Percentiles rank a stretch among this genome's conserved stretches.
Conservation (phyloP, 192 early-diverging fungal genomes). For the Rhizophagus clarus region DNA sequence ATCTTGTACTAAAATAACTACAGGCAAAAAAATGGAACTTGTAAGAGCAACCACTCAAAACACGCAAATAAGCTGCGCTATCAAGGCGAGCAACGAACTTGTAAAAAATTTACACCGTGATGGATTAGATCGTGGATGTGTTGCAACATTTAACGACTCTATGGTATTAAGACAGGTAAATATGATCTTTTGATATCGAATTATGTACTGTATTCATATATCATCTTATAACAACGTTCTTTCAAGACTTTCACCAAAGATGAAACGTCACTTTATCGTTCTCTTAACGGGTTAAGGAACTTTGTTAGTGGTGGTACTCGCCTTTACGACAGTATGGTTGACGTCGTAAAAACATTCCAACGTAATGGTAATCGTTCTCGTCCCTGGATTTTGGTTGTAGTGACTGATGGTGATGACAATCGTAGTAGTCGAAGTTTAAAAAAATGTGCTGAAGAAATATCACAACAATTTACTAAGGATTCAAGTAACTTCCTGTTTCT, state of each 20-base stretch:
- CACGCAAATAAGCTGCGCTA: slow-evolving; percentile 11
- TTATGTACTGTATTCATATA: too few relatives aligned
- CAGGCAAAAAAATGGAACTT: background rate
- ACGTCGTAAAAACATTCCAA: background rate
- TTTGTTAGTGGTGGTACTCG: background rate
- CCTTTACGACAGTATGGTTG: slow-evolving; percentile 24
- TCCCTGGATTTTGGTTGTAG: slow-evolving; percentile 22
- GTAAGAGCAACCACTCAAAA: background rate
- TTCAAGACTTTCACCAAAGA: background rate
- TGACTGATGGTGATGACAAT: slow-evolving; percentile 29
- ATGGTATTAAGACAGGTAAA: slow-evolving; percentile 27
- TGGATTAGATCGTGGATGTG: slow-evolving; percentile 28
- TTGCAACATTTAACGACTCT: slow-evolving; percentile 27
- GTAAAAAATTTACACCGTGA: slow-evolving; percentile 30
- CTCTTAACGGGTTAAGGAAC: slow-evolving; percentile 17
- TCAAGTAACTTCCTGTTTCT: slow-evolving; percentile 26
- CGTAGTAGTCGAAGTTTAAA: background rate
- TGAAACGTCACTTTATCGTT: slow-evolving; percentile 21
- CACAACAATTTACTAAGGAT: background rate
- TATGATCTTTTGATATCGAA: background rate
- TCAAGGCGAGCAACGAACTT: slow-evolving; percentile 23
- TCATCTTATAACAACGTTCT: background rate
- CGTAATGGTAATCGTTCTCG: slow-evolving; percentile 3
- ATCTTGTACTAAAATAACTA: too few relatives aligned
- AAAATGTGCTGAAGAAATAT: background rate